Evolutionary conservation across 139 green algal genomes (phyloP).

Genomic region (Microglena sp.): DNA sequence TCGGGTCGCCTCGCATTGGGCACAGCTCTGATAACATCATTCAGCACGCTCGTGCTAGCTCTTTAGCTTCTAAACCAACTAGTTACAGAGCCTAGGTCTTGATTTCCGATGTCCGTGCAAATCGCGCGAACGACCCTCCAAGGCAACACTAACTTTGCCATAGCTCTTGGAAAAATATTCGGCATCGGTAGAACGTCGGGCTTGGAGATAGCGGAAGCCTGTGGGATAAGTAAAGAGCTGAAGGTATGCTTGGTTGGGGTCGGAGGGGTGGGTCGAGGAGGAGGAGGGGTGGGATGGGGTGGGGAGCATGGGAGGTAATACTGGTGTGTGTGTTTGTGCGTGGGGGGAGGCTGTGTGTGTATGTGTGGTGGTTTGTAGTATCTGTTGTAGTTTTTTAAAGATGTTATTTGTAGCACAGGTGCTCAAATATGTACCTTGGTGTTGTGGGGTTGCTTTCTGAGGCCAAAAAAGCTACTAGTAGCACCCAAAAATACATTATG

Average conservation of each 20-base stretch:
- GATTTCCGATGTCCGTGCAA: constrained; percentile 9
- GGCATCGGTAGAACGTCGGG: constrained; percentile 12
- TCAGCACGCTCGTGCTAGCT: too few species aligned
- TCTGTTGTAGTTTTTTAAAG: not conserved
- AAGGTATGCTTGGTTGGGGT: constrained; percentile 24
- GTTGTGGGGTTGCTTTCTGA: too few species aligned
- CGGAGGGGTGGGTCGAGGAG: too few species aligned
- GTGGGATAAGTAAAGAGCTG: constrained; percentile 31
- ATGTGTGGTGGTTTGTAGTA: not conserved
- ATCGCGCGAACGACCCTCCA: constrained; percentile 8
- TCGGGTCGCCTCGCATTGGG: too few species aligned
- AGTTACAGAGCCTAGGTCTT: too few species aligned
- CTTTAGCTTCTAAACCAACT: too few species aligned
- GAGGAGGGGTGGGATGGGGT: not conserved
- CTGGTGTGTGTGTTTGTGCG: not conserved
- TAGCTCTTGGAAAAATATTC: constrained; percentile 17
- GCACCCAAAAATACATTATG: too few species aligned
- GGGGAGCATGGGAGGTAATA: not conserved
- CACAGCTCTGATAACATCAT: too few species aligned
- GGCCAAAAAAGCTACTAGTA: too few species aligned
- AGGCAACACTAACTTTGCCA: constrained; percentile 10
- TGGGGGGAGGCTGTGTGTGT: not conserved
- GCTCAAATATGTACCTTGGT: too few species aligned
- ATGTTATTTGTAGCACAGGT: too few species aligned
- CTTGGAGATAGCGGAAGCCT: constrained; percentile 20